Evolutionary conservation across 331 rosid species (phyloP).

Genomic region (Saraca asoca): DNA sequence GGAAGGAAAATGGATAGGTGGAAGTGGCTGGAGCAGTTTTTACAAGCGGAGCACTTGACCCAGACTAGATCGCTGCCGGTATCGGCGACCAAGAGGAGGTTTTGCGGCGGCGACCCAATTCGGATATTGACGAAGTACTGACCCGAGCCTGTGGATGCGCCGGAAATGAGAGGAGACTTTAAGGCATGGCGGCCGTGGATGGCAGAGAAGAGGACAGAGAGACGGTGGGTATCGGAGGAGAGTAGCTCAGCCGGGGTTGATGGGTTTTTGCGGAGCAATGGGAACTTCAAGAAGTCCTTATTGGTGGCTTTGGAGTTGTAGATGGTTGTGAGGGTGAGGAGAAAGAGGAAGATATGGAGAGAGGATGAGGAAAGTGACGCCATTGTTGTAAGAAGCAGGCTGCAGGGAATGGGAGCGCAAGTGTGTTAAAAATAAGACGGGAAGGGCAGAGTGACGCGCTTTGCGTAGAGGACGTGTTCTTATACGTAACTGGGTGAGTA

Average conservation of each 20-base stretch:
- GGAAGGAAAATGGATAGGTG: constrained; percentile 54
- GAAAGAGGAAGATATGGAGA: constrained; percentile 1
- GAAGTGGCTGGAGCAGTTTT: constrained; percentile 43
- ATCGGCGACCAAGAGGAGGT: constrained; percentile 67
- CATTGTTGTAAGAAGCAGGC: constrained; percentile 30
- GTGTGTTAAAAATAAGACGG: neutral
- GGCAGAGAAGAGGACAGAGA: constrained; percentile 46
- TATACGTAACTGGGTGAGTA: neutral
- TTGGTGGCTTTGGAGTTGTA: constrained; percentile 27
- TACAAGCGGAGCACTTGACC: constrained; percentile 74
- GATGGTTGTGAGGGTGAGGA: constrained; percentile 5
- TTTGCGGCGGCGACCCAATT: constrained; percentile 69
- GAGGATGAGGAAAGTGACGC: constrained; percentile 11
- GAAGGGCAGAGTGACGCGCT: constrained; percentile 22
- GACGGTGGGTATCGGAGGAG: constrained; percentile 57
- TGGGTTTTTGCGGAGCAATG: constrained; percentile 47
- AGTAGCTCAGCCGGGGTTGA: constrained; percentile 52
- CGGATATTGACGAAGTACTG: constrained; percentile 70
- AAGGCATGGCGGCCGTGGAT: constrained; percentile 28
- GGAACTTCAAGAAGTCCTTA: constrained; percentile 45
- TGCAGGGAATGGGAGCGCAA: neutral
- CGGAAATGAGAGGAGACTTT: constrained; percentile 59
- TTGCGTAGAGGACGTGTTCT: constrained; percentile 3
- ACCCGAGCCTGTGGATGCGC: constrained; percentile 72
- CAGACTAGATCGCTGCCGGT: constrained; percentile 81